Evolutionary conservation across 805 yeast genomes (phyloP), one percentile per base, ranked within the genome.

Genomic region (Spathaspora hagerdaliae): DNA sequence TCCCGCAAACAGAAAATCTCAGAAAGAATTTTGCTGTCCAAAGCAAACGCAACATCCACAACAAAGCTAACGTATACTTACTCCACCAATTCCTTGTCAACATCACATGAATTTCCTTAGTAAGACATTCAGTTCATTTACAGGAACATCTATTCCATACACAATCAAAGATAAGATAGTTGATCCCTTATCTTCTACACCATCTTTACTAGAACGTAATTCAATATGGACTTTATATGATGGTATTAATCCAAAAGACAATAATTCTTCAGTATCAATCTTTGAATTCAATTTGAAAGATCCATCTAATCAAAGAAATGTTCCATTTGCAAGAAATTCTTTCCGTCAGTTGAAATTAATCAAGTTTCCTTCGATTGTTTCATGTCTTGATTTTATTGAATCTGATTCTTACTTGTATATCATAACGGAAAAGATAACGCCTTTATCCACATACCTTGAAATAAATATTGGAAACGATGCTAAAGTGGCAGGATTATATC

Each of bases 321-420:
- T 32, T 10, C 11, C 14, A 7, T 51, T 58, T 14, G 76, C 75
- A 3, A 56, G 62, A 39, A 70, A 71, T 49, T 56, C 66, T 12
- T 70, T 63, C 51, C 62, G 58, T 37, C 70, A 78, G 56, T 66
- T 79, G 50, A 79, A 82, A 57, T 69, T 79, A 15, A 68, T 87
- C 54, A 74, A 81, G 46, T 67, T 84, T 11, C 96, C 96, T 0
- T 90, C 91, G 0, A 74, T 87, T 9, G 64, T 87, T 41, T 68
- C 73, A 36, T 73, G 79, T 14, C 56, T 84, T 5, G 96, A 87
- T 51, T 75, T 83, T 13, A 71, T 79, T 37, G 89, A 85, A 58
- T 74, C 69, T 44, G 91, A 85, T 39, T 64, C 71, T 10, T 62
- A 61, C 33, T 60, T 84, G 10, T 79, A 82, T 51, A 71, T 87